These are phyloP conservation scores for Mortierella sp. DNA, from an alignment of 371 early-diverging fungal genomes.

Conservation along the genomic window DNA sequence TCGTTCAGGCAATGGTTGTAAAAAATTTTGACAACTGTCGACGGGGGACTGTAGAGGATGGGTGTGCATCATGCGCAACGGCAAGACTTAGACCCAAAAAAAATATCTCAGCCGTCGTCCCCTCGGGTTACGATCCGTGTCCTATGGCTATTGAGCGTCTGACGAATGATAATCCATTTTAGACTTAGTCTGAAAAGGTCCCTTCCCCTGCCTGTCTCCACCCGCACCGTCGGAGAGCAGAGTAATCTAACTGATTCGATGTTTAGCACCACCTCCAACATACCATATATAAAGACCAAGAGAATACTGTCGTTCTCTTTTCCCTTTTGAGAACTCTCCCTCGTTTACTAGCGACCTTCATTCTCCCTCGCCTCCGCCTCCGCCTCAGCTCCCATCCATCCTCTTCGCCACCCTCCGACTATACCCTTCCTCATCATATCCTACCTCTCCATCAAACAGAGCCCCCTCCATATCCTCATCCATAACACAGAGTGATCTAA, in stretches of 20 bases:
- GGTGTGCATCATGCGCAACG: no score
- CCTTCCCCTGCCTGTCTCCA: background rate
- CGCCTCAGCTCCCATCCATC: background rate
- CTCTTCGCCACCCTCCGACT: background rate
- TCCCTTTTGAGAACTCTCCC: background rate
- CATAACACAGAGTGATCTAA: background rate
- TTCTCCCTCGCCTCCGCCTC: background rate
- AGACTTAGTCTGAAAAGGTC: background rate
- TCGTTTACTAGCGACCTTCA: background rate
- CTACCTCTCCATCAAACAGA: background rate
- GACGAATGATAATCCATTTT: background rate
- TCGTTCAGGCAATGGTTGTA: no score
- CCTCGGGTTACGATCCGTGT: background rate
- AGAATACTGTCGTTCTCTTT: slow-evolving; percentile 1
- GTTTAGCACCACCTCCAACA: background rate
- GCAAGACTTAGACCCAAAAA: no score
- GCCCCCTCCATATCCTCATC: background rate
- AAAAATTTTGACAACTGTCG: no score
- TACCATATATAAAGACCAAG: background rate
- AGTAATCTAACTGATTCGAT: no score
- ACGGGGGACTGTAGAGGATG: no score
- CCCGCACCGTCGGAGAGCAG: background rate
- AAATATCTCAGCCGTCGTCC: background rate
- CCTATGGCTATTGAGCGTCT: no score
- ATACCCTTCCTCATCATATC: background rate